Conservation (phyloP, 2,329 filamentous ascomycete genomes). For the Phialophora verrucosa region DNA sequence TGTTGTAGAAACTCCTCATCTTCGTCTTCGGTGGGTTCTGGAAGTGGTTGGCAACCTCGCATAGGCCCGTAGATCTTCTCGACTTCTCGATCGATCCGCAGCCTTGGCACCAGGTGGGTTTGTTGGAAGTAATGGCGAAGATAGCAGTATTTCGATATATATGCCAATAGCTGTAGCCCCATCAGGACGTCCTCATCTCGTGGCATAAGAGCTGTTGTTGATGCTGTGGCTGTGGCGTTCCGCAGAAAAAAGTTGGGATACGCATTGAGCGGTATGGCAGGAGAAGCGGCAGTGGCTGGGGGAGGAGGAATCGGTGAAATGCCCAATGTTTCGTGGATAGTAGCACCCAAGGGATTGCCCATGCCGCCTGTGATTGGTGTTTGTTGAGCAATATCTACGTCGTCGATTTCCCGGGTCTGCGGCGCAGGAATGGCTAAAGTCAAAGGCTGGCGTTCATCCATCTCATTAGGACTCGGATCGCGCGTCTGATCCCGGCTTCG, state of each 20-base stretch:
- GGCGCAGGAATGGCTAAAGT: constrained; percentile 74
- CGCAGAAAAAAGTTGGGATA: constrained; percentile 82
- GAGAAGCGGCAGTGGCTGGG: constrained; percentile 70
- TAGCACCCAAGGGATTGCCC: constrained; percentile 70
- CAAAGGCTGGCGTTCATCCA: constrained; percentile 57
- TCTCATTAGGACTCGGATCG: constrained; percentile 34
- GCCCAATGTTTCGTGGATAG: constrained; percentile 70
- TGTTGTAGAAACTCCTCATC: constrained; percentile 88
- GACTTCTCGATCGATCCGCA: constrained; percentile 87
- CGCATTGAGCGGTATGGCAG: constrained; percentile 71
- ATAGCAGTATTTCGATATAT: constrained; percentile 98
- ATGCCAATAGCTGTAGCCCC: constrained; percentile 94
- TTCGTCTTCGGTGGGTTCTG: constrained; percentile 64
- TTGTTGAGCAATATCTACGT: constrained; percentile 92
- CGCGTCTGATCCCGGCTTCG: constrained; percentile 51
- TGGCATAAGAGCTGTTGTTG: constrained; percentile 87
- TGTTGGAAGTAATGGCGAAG: constrained; percentile 93
- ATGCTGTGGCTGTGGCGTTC: constrained; percentile 69
- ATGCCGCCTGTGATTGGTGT: constrained; percentile 84
- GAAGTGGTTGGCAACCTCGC: constrained; percentile 45
- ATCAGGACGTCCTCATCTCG: constrained; percentile 97
- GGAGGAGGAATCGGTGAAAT: constrained; percentile 75
- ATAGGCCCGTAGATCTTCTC: constrained; percentile 76
- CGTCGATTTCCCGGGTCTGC: constrained; percentile 82
- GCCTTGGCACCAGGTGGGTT: constrained; percentile 88